Evolutionary conservation across 2,329 filamentous ascomycete species (phyloP), one percentile per base, ranked within the genome.

Genomic region (Plenodomus lindquistii): DNA sequence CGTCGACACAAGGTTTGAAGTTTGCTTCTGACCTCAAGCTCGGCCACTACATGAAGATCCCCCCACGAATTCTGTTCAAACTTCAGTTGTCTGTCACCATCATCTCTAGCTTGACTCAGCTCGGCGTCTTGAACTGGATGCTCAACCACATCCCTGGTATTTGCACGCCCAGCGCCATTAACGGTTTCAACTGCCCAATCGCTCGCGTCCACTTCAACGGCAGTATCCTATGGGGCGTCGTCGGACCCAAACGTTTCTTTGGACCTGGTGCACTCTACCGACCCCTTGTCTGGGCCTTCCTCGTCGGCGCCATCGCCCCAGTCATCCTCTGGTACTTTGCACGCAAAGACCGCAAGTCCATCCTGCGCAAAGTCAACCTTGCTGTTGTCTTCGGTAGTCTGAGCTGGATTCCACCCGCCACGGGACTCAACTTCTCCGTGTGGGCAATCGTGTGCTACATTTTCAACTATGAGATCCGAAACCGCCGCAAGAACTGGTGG

Each of bases 181-280:
- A 91, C 62, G 89, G 89, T 10, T 95, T 95, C 74, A 92, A 88
- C 15, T 96, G 91, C 59, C 91, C 91, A 15, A 88, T 94, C 46
- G 91, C 90, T 1, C 83, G 89, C 13, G 91, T 95, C 1, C 90
- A 95, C 72, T 96, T 95, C 79, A 94, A 94, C 71, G 90, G 90
- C 43, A 90, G 86, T 46, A 92, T 96, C 46, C 82, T 95, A 3
- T 96, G 91, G 91, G 91, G 91, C 38, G 88, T 95, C 6, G 88
- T 95, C 11, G 91, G 91, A 0, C 91, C 91, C 0, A 74, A 79
- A 45, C 86, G 92, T 60, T 94, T 95, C 77, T 95, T 96, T 62
- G 90, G 90, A 0, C 81, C 81, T 1, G 80, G 80, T 24, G 88
- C 88, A 15, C 84, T 89, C 6, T 95, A 96, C 69, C 81, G 86